Percentiles rank a stretch among this genome's conserved stretches.
Evolutionary conservation across 1,284 basidiomycete genomes (phyloP).

Genomic region (Xerocomus minutiporus): DNA sequence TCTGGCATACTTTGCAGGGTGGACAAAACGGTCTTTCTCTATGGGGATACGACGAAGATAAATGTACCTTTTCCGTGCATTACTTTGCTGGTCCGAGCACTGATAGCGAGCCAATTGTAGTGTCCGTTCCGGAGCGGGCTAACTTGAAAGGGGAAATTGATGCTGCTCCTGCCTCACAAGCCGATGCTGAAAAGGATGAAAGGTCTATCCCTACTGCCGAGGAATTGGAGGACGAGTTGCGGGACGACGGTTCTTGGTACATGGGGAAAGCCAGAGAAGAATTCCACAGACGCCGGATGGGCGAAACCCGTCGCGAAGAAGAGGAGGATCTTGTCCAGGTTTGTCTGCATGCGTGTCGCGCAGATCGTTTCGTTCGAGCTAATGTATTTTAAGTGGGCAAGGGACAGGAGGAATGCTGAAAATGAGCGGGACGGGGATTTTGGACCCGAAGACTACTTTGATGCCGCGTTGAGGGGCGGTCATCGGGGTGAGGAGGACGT

Average conservation of each 20-base stretch:
- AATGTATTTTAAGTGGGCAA: constrained; percentile 57
- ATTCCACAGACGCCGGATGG: constrained; percentile 51
- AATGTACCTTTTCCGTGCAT: constrained; percentile 21
- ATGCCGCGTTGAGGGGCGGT: constrained; percentile 56
- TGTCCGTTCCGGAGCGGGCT: constrained; percentile 24
- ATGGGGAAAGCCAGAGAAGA: constrained; percentile 74
- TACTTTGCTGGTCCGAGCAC: background rate
- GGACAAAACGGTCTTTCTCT: constrained; percentile 62
- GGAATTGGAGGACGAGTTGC: constrained; percentile 26
- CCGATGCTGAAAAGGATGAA: constrained; percentile 20
- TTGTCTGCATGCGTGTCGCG: background rate
- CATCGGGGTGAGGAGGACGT: constrained; percentile 54
- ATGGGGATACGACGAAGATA: constrained; percentile 52
- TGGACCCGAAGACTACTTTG: constrained; percentile 77
- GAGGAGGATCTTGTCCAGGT: constrained; percentile 74
- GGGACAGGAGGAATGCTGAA: constrained; percentile 66
- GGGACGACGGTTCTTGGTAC: constrained; percentile 68
- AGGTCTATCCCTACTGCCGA: constrained; percentile 20
- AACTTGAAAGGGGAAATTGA: constrained; percentile 28
- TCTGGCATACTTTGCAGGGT: constrained; percentile 77
- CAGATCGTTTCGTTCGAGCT: background rate
- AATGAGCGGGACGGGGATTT: constrained; percentile 68
- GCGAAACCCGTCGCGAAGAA: constrained; percentile 39
- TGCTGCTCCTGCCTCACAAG: constrained; percentile 18
- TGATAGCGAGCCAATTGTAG: constrained; percentile 17